These are phyloP conservation scores for Fusarium sp. DNA, from an alignment of 2,329 filamentous ascomycete genomes.

Conservation along the genomic window DNA sequence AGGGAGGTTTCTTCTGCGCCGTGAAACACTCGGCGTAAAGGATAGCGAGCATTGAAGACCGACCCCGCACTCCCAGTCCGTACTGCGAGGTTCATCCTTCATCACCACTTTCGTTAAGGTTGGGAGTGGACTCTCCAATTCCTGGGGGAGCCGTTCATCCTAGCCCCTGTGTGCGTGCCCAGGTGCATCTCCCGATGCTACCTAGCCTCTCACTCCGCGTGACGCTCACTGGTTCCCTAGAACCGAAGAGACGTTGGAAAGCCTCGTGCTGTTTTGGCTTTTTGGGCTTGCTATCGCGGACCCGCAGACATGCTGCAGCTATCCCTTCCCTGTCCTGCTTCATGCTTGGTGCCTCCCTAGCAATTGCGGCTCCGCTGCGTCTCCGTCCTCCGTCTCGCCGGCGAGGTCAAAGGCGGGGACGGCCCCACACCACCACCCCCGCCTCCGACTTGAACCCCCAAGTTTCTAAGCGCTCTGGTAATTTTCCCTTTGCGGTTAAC, in stretches of 20 bases:
- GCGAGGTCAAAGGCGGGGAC: constrained; percentile 37
- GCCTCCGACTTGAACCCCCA: constrained; percentile 12
- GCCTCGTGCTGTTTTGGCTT: constrained; percentile 16
- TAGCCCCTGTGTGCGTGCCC: no score
- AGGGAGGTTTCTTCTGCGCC: constrained; percentile 4
- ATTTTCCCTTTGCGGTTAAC: constrained; percentile 6
- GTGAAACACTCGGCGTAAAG: constrained; percentile 44
- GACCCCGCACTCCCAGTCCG: constrained; percentile 39
- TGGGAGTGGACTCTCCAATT: constrained; percentile 38
- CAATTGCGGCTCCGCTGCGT: constrained; percentile 50
- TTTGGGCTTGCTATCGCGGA: constrained; percentile 40
- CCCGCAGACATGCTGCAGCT: constrained; percentile 40
- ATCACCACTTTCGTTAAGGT: constrained; percentile 6
- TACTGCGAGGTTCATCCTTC: neutral
- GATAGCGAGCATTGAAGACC: constrained; percentile 39
- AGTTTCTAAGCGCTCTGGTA: neutral
- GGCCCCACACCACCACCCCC: constrained; percentile 30
- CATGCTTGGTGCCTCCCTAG: neutral
- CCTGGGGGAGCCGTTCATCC: constrained; percentile 40
- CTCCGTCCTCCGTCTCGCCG: constrained; percentile 46
- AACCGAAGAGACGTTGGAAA: constrained; percentile 37
- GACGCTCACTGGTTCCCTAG: constrained; percentile 46
- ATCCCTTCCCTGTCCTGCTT: neutral
- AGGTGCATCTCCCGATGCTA: constrained; percentile 1
- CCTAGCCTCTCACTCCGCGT: constrained; percentile 30